A percentile compares a stretch with the other conserved stretches of the same genome.
Conservation (phyloP, 495 filamentous ascomycete genomes). For the Penicillium coprophilum region DNA sequence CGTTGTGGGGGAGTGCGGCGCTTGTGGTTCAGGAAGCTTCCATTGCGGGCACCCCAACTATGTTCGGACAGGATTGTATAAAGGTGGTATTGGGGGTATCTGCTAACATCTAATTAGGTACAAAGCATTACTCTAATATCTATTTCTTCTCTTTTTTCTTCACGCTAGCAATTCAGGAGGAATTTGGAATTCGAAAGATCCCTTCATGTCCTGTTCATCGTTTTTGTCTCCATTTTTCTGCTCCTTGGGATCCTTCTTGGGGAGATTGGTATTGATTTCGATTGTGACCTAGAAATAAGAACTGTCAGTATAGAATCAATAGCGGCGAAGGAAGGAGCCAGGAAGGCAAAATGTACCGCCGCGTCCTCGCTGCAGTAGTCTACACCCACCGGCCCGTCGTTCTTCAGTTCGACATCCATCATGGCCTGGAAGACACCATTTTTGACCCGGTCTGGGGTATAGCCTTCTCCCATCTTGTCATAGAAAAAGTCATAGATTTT, state of each 20-base stretch:
- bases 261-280: conserved; percentile 61
- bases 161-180: conserved; percentile 44
- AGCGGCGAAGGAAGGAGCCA: conserved; percentile 30
- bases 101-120: conserved; percentile 14
- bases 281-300: conserved; percentile 58
- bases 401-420: conserved; percentile 95
- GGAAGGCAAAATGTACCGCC: conserved; percentile 54
- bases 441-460: conserved; percentile 76
- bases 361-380: conserved; percentile 63
- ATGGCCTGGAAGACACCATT: conserved; percentile 97
- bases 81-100: conserved; percentile 16
- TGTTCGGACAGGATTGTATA: conserved; percentile 3
- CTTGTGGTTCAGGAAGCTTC: conserved; percentile 47
- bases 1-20: conserved; percentile 12
- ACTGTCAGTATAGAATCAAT: conserved; percentile 17
- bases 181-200: conserved; percentile 39
- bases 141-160: conserved; percentile 2
- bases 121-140: conserved; percentile 13
- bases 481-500: conserved; percentile 81
- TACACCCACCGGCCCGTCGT: conserved; percentile 89
- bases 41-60: conserved; percentile 25
- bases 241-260: conserved; percentile 50
- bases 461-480: conserved; percentile 68
- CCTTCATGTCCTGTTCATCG: conserved; percentile 20
- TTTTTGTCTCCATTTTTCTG: conserved; percentile 22